Evolutionary conservation across 192 early-diverging fungal genomes (phyloP).

Genomic region (Dissophora ornata): DNA sequence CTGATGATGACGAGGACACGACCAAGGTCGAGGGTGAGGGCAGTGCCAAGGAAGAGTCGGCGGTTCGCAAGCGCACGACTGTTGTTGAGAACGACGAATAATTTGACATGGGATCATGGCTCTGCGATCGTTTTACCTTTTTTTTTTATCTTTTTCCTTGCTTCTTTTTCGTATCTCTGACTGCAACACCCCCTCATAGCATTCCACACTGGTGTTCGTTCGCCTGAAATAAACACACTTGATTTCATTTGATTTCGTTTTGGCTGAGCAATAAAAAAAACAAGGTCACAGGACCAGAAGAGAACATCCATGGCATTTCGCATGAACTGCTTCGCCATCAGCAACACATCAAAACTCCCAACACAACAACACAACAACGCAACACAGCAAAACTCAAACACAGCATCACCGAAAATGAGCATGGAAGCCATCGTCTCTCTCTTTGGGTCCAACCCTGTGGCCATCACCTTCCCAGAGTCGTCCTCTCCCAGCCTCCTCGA

Average conservation of each 20-base stretch:
- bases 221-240: too few relatives aligned
- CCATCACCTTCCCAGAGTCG: constrained; percentile 33
- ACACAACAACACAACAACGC: too few relatives aligned
- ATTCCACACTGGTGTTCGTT: neutral
- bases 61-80: constrained; percentile 33
- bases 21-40: neutral
- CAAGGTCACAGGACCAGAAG: too few relatives aligned
- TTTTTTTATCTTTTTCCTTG: neutral
- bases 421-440: constrained; percentile 53
- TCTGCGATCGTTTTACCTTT: too few relatives aligned
- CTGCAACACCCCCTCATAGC: neutral
- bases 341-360: too few relatives aligned
- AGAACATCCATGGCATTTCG: too few relatives aligned
- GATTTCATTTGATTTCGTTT: too few relatives aligned
- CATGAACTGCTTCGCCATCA: too few relatives aligned
- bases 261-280: too few relatives aligned
- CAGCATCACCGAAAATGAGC: neutral
- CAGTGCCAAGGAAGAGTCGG: constrained; percentile 15
- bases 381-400: neutral
- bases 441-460: constrained; percentile 39
- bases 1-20: constrained; percentile 35
- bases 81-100: constrained; percentile 38
- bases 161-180: neutral
- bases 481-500: constrained; percentile 35
- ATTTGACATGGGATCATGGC: too few relatives aligned